Base-by-base conservation (phyloP, 1,284 basidiomycete species). In the Ustilago esculenta region DNA sequence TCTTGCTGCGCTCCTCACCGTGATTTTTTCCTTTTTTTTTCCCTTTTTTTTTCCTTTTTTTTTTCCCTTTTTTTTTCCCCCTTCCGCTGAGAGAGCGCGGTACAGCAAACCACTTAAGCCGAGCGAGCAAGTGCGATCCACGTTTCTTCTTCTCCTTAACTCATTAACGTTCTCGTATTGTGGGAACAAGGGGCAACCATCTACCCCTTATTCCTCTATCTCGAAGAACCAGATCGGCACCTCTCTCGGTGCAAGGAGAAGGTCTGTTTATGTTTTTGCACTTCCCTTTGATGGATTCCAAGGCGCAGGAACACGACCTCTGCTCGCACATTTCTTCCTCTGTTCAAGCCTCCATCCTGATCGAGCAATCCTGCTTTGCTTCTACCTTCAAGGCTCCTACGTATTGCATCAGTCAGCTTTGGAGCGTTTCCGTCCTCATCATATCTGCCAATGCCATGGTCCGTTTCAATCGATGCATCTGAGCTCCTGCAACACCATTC, bases 131-230 rank as follows among this genome's bases (percentile, higher is more conserved):
- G n/a, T n/a, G n/a, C n/a, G n/a, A n/a, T n/a, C n/a, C 33, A 20
- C 21, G 47, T 56, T 59, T 30, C 52, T 49, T 63, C 55, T 52
- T 64, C 49, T 60, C 60, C 60, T 34, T 36, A 69, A 73, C 70
- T 73, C 70, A 73, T 70, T 72, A 43, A 63, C 66, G 65, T 69
- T 69, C 70, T 64, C 67, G 57, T 66, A 69, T 73, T 73, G 70
- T 73, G 67, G 70, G 70, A 73, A 61, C 56, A 66, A 60, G 57
- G 56, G 57, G 65, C 51, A 37, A 41, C 8, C 35, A 37, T 21
- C 35, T n/a, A 73, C 64, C 58, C 36, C 52, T 51, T 66, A 39
- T 49, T 73, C 70, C 70, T 73, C 70, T 73, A 73, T 73, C 70
- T 70, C 63, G 70, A 66, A 21, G 61, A 69, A 73, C 70, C 37